These are phyloP conservation scores for Conticribra guillardii DNA, from an alignment of 108 stramenopile species.

Conservation along the genomic window DNA sequence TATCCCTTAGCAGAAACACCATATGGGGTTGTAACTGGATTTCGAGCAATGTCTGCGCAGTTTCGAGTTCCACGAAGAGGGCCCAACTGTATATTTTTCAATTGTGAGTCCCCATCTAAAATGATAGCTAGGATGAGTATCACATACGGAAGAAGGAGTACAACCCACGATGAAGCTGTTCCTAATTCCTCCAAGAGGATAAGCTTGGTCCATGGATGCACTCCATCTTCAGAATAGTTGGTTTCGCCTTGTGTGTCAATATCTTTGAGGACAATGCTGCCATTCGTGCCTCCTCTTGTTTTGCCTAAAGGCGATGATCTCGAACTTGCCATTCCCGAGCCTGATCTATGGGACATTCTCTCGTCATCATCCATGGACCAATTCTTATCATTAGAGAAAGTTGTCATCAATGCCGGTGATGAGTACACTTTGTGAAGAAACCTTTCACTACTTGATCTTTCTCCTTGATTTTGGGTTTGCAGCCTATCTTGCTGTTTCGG, in stretches of 20 bases:
- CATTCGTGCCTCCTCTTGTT: constrained; percentile 1
- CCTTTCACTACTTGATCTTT: not conserved
- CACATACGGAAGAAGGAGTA: constrained; percentile 70
- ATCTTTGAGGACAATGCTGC: constrained; percentile 42
- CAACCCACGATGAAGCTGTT: constrained; percentile 74
- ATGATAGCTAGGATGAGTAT: constrained; percentile 60
- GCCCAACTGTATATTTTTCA: constrained; percentile 46
- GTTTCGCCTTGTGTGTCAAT: constrained; percentile 20
- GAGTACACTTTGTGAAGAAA: constrained; percentile 27
- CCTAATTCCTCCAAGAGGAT: constrained; percentile 81
- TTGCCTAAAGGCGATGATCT: too few species aligned
- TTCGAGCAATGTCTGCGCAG: constrained; percentile 34
- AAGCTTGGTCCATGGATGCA: constrained; percentile 72
- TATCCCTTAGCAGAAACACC: constrained; percentile 38
- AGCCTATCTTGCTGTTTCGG: not conserved
- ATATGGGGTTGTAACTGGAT: constrained; percentile 27
- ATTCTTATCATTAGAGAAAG: constrained; percentile 10
- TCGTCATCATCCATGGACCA: too few species aligned
- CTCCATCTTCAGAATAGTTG: constrained; percentile 22
- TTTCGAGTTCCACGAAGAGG: constrained; percentile 32
- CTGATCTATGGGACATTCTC: too few species aligned
- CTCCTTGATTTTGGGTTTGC: not conserved
- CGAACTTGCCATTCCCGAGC: too few species aligned
- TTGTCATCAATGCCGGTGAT: constrained; percentile 44
- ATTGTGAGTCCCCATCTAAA: constrained; percentile 49